Percentiles rank a stretch among this genome's conserved stretches.
Conservation (phyloP, 2,329 filamentous ascomycete species). For the Ophiostoma montium region DNA sequence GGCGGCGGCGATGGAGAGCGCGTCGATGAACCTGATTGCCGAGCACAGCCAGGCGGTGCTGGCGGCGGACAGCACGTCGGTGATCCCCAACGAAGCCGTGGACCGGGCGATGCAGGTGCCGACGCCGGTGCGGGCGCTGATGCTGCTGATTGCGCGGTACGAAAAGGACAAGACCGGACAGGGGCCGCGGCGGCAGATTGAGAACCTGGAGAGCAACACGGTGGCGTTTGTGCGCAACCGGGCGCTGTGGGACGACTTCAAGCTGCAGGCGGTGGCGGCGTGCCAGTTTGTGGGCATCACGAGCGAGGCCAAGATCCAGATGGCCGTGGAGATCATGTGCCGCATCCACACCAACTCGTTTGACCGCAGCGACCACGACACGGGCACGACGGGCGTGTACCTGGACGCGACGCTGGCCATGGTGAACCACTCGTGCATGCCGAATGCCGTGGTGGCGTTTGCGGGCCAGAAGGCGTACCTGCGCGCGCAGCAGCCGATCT, state of each 20-base stretch:
- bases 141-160: slow-evolving; percentile 33
- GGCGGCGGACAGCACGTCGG: background rate
- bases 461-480: slow-evolving; percentile 35
- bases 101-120: slow-evolving; percentile 26
- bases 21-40: background rate
- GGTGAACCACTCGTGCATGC: slow-evolving; percentile 48
- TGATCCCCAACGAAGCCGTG: slow-evolving; percentile 2
- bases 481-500: slow-evolving; percentile 34
- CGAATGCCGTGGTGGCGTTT: slow-evolving; percentile 45
- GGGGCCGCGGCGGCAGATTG: slow-evolving; percentile 19
- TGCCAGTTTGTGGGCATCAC: slow-evolving; percentile 30
- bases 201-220: slow-evolving; percentile 32
- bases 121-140: slow-evolving; percentile 38
- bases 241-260: slow-evolving; percentile 31
- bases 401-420: slow-evolving; percentile 42
- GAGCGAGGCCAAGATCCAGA: slow-evolving; percentile 22
- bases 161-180: background rate
- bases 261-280: slow-evolving; percentile 35
- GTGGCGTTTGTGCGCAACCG: slow-evolving; percentile 22
- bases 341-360: slow-evolving; percentile 51
- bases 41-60: background rate
- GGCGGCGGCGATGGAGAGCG: slow-evolving; percentile 21
- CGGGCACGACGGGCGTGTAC: slow-evolving; percentile 39
- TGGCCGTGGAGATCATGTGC: slow-evolving; percentile 35
- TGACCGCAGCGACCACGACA: slow-evolving; percentile 38